Conservation (phyloP, 202 grass and related monocot genomes). For the Saccharum hybrid region DNA sequence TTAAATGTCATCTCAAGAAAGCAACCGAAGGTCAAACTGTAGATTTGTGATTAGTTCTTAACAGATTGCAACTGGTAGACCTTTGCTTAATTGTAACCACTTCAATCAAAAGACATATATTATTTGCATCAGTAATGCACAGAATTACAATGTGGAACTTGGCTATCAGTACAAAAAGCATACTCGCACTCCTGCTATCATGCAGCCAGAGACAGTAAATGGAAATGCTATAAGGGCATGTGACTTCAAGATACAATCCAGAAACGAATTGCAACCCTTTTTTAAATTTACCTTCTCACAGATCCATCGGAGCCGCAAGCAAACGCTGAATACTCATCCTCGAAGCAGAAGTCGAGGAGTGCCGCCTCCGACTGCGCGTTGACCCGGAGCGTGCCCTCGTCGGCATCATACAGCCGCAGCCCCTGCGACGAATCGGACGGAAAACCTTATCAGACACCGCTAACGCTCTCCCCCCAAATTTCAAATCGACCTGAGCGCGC, state of each 20-base stretch:
- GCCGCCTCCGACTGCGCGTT: slow-evolving; percentile 38
- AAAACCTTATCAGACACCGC: slow-evolving; percentile 17
- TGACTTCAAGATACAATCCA: not conserved
- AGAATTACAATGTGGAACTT: not conserved
- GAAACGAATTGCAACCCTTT: not conserved
- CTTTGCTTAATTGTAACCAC: not conserved
- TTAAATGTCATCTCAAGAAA: not conserved
- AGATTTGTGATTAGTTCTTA: not conserved
- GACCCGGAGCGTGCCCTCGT: slow-evolving; percentile 46
- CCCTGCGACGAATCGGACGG: slow-evolving; percentile 48
- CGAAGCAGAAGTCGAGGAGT: slow-evolving; percentile 74
- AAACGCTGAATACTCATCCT: slow-evolving; percentile 53
- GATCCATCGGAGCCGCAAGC: slow-evolving; percentile 60
- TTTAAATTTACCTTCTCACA: slow-evolving; percentile 55
- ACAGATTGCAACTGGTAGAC: not conserved
- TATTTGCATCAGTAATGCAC: not conserved
- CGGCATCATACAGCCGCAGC: slow-evolving; percentile 65
- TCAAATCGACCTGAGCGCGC: not conserved
- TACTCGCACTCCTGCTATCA: not conserved
- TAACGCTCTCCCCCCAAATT: not conserved
- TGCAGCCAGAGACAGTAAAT: slow-evolving; percentile 4
- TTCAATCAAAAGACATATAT: not conserved
- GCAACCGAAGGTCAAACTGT: not conserved
- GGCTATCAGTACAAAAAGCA: not conserved
- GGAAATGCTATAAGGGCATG: not conserved